Evolutionary conservation across 1,139 yeast species (phyloP).

Genomic region (Scheffersomyces insectosa): DNA sequence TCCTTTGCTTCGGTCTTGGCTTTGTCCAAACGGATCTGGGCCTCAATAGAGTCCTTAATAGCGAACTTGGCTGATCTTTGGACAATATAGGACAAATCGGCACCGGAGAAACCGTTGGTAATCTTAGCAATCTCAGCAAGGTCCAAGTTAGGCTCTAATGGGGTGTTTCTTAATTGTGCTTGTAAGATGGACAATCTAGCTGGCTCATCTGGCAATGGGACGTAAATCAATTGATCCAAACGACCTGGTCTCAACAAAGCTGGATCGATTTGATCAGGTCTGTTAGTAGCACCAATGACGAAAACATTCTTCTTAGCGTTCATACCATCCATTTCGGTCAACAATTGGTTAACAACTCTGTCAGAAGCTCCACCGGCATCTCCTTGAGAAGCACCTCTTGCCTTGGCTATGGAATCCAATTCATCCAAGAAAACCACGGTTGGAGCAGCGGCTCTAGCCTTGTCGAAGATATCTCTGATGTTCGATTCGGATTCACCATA

Average conservation of each 20-base stretch:
- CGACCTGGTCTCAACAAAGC: slow-evolving; percentile 99
- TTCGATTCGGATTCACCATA: slow-evolving; percentile 98
- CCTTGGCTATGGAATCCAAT: slow-evolving; percentile 95
- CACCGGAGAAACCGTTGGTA: slow-evolving; percentile 98
- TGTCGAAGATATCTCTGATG: slow-evolving; percentile 95
- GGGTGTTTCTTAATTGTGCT: slow-evolving; percentile 98
- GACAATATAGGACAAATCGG: slow-evolving; percentile 94
- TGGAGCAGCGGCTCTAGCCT: slow-evolving; percentile 99
- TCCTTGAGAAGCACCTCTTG: slow-evolving; percentile 90
- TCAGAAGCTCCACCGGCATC: slow-evolving; percentile 99
- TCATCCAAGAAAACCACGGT: slow-evolving; percentile 97
- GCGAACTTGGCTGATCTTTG: slow-evolving; percentile 99
- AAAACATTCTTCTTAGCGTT: slow-evolving; percentile 98
- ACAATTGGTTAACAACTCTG: slow-evolving; percentile 95
- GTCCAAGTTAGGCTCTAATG: slow-evolving; percentile 95
- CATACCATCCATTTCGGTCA: slow-evolving; percentile 99
- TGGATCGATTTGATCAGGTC: slow-evolving; percentile 99
- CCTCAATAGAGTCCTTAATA: slow-evolving; percentile 95
- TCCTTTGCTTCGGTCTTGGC: slow-evolving; percentile 46
- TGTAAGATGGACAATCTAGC: slow-evolving; percentile 91
- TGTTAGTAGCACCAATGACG: slow-evolving; percentile 97
- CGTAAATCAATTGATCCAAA: slow-evolving; percentile 96
- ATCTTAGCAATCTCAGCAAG: slow-evolving; percentile 86
- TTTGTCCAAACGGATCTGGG: slow-evolving; percentile 57
- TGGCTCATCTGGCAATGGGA: slow-evolving; percentile 94